Conservation (phyloP, 805 yeast genomes). For the Starmerella apis region DNA sequence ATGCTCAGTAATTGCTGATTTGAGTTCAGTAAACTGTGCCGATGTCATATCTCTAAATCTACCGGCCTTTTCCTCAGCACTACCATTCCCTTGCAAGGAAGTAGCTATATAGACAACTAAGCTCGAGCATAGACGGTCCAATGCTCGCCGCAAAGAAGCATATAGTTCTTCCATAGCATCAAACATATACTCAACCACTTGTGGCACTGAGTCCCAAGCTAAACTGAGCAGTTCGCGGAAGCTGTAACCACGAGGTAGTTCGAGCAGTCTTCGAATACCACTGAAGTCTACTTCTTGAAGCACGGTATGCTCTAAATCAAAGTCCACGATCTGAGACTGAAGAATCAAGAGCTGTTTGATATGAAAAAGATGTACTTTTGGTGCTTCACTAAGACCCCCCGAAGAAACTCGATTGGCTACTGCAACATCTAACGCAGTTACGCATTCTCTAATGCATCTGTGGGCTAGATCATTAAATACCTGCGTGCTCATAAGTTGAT, state of each 20-base stretch:
- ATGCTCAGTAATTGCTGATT: slow-evolving; percentile 67
- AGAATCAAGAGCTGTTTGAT: slow-evolving; percentile 62
- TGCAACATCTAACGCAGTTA: slow-evolving; percentile 37
- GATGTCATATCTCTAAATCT: slow-evolving; percentile 42
- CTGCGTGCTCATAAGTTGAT: slow-evolving; percentile 60
- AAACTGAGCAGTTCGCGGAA: slow-evolving; percentile 37
- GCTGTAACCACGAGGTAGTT: slow-evolving; percentile 27
- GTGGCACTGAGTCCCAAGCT: slow-evolving; percentile 63
- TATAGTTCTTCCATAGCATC: slow-evolving; percentile 70
- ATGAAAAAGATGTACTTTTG: slow-evolving; percentile 55
- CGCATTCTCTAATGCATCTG: slow-evolving; percentile 70
- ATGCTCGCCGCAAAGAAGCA: slow-evolving; percentile 57
- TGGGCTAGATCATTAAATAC: slow-evolving; percentile 87
- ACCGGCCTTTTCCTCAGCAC: slow-evolving; percentile 1
- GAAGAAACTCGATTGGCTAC: slow-evolving; percentile 13
- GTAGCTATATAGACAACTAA: background rate
- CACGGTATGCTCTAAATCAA: slow-evolving; percentile 63
- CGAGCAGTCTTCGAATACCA: slow-evolving; percentile 51
- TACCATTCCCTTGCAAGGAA: slow-evolving; percentile 34
- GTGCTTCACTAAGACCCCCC: slow-evolving; percentile 20
- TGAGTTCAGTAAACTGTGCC: slow-evolving; percentile 36
- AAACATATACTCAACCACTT: slow-evolving; percentile 66
- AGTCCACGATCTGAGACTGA: slow-evolving; percentile 56
- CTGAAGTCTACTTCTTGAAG: slow-evolving; percentile 73
- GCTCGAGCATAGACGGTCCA: slow-evolving; percentile 28